Base-by-base conservation (phyloP, 2,329 filamentous ascomycete species). In the Colletotrichum liaoningense region DNA sequence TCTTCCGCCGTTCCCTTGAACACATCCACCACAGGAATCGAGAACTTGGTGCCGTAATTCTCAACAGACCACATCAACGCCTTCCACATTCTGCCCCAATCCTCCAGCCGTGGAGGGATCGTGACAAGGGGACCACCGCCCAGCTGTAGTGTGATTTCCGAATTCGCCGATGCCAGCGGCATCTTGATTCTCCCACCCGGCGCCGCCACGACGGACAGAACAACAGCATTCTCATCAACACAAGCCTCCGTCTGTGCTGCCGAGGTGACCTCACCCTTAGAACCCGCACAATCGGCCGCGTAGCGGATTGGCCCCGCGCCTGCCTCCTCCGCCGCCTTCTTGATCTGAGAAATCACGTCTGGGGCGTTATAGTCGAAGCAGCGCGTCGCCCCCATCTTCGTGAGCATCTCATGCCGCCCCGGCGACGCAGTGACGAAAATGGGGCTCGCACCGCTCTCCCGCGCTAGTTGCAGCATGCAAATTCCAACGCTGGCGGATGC, bases 391-490 rank as follows among this genome's bases (percentile, higher is more conserved):
- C 83, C 83, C 4, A 83, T 68, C 8, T 67, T 70, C 60, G 74
- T 77, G n/a, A 82, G 76, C 19, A 79, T 76, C 1, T 77, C 78
- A 52, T 82, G 80, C 16, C 82, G 81, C 58, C 77, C 76, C 4
- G 76, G 63, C 7, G 79, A 81, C 0, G 80, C 79, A 0, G 82
- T 83, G 1, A 80, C 79, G 28, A 83, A 77, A 19, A 85, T 82
- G 14, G 77, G 76, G 0, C 69, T 71, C 6, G 76, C 73, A 3
- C 82, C 83, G 1, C 80, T 78, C 0, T 79, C 79, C 6, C 74
- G 75, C 0, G 82, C 82, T 2, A 84, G 72, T 63, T 84, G 82
- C 19, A 84, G 78, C 5, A 80, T 80, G 26, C 77, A 78, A 35
- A 78, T 74, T 8, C 83, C 83, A 1, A 84, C 82, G 52, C 77